Base-by-base conservation (phyloP, 2,329 filamentous ascomycete genomes). In the Trichoderma semiorbis region DNA sequence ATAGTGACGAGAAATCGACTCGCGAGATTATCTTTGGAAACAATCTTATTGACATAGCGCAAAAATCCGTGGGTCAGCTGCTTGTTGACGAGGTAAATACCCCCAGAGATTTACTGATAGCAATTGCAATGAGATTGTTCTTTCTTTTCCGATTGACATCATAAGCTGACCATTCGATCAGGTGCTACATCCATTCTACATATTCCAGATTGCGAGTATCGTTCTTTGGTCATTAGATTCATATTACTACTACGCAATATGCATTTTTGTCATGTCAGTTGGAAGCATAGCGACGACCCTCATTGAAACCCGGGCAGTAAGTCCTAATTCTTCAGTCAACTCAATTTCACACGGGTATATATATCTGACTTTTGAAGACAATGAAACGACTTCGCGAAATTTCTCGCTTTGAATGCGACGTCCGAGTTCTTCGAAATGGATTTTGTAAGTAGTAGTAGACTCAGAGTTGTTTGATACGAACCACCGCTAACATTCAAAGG, bases 181-280 rank as follows among this genome's bases (percentile, higher is more conserved):
- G 89, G 94, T 93, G 24, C 94, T 99, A 77, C 96, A 99, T 79
- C 97, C 96, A 0, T 99, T 99, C 80, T 99, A 99, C 80, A 92
- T 99, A 70, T 99, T 99, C 79, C 96, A 99, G 82, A 91, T 98
- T 77, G 95, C 95, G 62, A 98, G 96, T 84, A 85, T 99, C 75
- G 82, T 97, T 53, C 88, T 99, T 4, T 99, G 96, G 96, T 98
- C 95, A 11, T 79, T 98, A 75, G 96, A 99, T 78, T 88, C 97
- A 77, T 99, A 99, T 81, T 99, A 98, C 80, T 99, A 98, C 83
- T 99, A 99, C 81, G 96, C 96, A 5, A 87, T 91, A 18, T 97
- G 95, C 79, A 99, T 99, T 76, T 97, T 99, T 77, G 79, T 95
- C 73, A 98, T 99, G 81, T 99, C 97, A 0, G 88, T 96, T 58